Evolutionary conservation across 179 eudicot genomes (phyloP).

Genomic region (Silene vulgaris): DNA sequence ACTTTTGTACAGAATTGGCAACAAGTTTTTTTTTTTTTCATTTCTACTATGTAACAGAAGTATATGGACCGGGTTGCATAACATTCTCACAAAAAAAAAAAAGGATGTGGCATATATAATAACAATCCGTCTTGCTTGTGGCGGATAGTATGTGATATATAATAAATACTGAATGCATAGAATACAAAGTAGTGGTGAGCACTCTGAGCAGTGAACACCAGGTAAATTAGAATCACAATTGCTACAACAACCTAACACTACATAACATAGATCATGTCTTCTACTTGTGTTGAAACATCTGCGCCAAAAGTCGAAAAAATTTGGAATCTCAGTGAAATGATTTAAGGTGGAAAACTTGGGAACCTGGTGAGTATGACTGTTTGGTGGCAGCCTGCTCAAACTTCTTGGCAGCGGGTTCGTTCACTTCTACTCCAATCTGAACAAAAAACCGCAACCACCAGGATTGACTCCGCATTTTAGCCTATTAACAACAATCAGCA

Average conservation of each 20-base stretch:
- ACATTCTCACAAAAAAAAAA: too few relatives aligned
- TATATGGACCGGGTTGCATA: too few relatives aligned
- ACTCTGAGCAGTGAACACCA: too few relatives aligned
- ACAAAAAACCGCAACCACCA: constrained; percentile 82
- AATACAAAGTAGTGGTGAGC: too few relatives aligned
- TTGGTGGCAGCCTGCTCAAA: constrained; percentile 80
- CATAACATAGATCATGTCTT: constrained; percentile 21
- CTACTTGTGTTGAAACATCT: constrained; percentile 15
- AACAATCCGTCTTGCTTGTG: too few relatives aligned
- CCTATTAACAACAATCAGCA: constrained; percentile 37
- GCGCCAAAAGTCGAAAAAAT: constrained; percentile 9
- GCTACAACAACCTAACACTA: not conserved
- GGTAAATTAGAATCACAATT: not conserved
- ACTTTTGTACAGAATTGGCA: too few relatives aligned
- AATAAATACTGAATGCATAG: too few relatives aligned
- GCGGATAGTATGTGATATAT: too few relatives aligned
- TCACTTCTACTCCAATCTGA: constrained; percentile 67
- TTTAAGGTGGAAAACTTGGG: constrained; percentile 83
- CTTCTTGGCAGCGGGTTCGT: constrained; percentile 72
- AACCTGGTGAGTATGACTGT: constrained; percentile 47
- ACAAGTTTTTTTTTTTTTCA: too few relatives aligned
- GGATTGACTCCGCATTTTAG: constrained; percentile 75
- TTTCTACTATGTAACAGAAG: too few relatives aligned
- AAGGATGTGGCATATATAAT: too few relatives aligned
- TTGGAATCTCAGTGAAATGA: constrained; percentile 38